A percentile compares a stretch with the other conserved stretches of the same genome.
phyloP scores from a whole-genome alignment of 2,329 filamentous ascomycete genomes.

The Penicillium sp. region DNA sequence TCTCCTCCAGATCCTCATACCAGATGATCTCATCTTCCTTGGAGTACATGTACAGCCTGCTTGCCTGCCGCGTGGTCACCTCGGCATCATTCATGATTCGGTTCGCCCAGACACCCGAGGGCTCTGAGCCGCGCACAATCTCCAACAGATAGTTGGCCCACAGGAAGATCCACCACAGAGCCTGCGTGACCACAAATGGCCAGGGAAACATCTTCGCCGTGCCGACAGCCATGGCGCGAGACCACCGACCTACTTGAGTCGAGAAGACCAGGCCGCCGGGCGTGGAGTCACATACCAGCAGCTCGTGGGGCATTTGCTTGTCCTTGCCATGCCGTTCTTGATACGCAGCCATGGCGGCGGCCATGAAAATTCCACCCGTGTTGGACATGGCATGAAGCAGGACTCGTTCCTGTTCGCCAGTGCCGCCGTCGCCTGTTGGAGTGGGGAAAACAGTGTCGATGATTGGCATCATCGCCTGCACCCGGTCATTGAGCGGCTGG shows the following conservation, averaged over 20 bases:
- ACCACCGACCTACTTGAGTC: constrained; percentile 43
- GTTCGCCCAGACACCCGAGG: constrained; percentile 18
- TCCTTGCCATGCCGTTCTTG: constrained; percentile 25
- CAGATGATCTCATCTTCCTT: constrained; percentile 24
- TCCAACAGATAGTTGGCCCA: constrained; percentile 29
- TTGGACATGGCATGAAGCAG: constrained; percentile 55
- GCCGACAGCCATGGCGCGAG: constrained; percentile 49
- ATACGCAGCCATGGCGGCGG: constrained; percentile 47
- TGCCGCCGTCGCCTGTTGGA: constrained; percentile 12
- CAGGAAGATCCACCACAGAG: constrained; percentile 44
- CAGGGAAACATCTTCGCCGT: constrained; percentile 37
- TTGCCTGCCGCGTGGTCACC: constrained; percentile 3
- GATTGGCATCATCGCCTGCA: constrained; percentile 43
- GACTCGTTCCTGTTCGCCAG: constrained; percentile 30
- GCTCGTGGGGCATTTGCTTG: constrained; percentile 42
- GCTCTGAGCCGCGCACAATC: constrained; percentile 7
- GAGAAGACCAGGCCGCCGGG: constrained; percentile 44
- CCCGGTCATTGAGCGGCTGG: constrained; percentile 40
- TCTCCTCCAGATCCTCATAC: constrained; percentile 20
- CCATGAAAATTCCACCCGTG: constrained; percentile 52
- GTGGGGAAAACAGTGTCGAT: constrained; percentile 21
- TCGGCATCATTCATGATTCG: constrained; percentile 14
- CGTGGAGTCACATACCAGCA: constrained; percentile 50
- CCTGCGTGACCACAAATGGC: constrained; percentile 46
- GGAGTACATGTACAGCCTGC: constrained; percentile 20